A percentile compares a stretch with the other conserved stretches of the same genome.
Evolutionary conservation across 139 green algal species (phyloP).

Genomic region (Raphidocelis subcapitata): DNA sequence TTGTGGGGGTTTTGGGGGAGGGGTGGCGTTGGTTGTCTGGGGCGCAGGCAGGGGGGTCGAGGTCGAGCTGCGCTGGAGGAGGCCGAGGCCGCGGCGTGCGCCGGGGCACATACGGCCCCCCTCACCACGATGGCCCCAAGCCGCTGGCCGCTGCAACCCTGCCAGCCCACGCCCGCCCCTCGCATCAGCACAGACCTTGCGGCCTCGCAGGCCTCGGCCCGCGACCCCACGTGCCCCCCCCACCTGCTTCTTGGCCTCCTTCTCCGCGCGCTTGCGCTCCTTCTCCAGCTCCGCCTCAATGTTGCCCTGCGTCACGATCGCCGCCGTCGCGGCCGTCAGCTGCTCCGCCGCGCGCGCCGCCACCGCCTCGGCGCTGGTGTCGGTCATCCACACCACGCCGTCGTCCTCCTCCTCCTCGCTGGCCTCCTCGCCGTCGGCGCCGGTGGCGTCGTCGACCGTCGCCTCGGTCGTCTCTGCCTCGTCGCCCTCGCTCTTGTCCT

Average conservation of each 20-base stretch:
- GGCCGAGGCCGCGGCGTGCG: too few relatives aligned
- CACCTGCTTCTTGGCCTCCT: constrained; percentile 42
- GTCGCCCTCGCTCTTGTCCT: constrained; percentile 32
- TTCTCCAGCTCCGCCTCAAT: constrained; percentile 76
- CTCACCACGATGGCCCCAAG: too few relatives aligned
- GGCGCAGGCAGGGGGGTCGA: too few relatives aligned
- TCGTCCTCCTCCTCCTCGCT: constrained; percentile 45
- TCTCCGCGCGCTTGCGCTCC: constrained; percentile 48
- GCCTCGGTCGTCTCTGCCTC: constrained; percentile 34
- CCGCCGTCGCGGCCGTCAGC: constrained; percentile 81
- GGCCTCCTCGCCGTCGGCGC: constrained; percentile 36
- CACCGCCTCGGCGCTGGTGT: constrained; percentile 85
- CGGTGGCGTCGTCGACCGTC: constrained; percentile 23
- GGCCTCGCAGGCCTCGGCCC: too few relatives aligned
- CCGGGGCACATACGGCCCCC: too few relatives aligned
- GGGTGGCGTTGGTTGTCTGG: too few relatives aligned
- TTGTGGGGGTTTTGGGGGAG: neutral
- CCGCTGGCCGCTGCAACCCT: too few relatives aligned
- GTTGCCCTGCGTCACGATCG: constrained; percentile 87
- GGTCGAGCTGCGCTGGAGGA: too few relatives aligned
- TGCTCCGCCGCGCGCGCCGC: constrained; percentile 81
- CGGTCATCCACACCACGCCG: constrained; percentile 89
- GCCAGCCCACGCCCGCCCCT: too few relatives aligned
- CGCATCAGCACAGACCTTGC: too few relatives aligned
- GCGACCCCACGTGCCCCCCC: too few relatives aligned